Conservation (phyloP, 2,329 filamentous ascomycete genomes). For the Arthroderma sp. region DNA sequence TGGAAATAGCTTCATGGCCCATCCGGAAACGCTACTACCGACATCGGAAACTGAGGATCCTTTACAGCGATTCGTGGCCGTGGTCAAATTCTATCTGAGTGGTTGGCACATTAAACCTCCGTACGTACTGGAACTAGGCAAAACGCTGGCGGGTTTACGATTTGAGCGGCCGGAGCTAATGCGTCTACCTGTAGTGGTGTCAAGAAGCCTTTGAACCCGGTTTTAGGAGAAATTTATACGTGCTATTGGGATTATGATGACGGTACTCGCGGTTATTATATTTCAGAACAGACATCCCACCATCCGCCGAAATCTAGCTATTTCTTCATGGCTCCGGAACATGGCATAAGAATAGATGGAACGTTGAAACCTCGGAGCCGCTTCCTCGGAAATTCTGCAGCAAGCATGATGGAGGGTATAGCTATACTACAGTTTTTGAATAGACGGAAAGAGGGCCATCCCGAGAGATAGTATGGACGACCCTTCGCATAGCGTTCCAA, state of each 20-base stretch:
- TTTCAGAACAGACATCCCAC: slow-evolving; percentile 94
- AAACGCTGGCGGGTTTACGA: neutral
- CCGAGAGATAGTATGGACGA: slow-evolving; percentile 70
- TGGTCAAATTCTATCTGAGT: slow-evolving; percentile 95
- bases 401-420: slow-evolving; percentile 95
- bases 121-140: slow-evolving; percentile 43
- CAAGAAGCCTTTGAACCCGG: slow-evolving; percentile 95
- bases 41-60: slow-evolving; percentile 84
- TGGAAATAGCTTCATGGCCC: slow-evolving; percentile 80
- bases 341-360: slow-evolving; percentile 88
- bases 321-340: slow-evolving; percentile 93
- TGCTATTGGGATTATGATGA: slow-evolving; percentile 91
- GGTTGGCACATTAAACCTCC: slow-evolving; percentile 98
- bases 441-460: slow-evolving; percentile 50
- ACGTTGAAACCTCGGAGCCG: slow-evolving; percentile 89
- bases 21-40: slow-evolving; percentile 84
- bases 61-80: slow-evolving; percentile 75
- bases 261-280: slow-evolving; percentile 80
- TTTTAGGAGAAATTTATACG: slow-evolving; percentile 86
- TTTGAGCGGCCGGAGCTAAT: neutral
- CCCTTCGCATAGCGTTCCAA: neutral
- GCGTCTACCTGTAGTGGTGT: slow-evolving; percentile 55
- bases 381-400: slow-evolving; percentile 92
- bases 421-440: slow-evolving; percentile 76
- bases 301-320: slow-evolving; percentile 98